These are phyloP conservation scores for Globisporangium carolinianum DNA, from an alignment of 352 stramenopile genomes.

Conservation along the genomic window DNA sequence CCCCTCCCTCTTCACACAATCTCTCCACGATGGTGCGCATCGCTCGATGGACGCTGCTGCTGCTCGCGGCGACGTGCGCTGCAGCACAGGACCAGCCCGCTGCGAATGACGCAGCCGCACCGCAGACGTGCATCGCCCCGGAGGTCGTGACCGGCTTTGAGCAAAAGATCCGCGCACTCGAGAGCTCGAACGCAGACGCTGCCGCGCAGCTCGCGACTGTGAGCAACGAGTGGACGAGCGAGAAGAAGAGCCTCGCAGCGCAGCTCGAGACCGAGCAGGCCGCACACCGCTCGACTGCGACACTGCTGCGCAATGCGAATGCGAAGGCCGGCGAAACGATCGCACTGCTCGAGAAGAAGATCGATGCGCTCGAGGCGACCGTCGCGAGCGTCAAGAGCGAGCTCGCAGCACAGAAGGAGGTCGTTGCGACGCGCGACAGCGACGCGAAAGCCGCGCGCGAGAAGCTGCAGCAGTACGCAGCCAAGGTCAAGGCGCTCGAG, in stretches of 20 bases:
- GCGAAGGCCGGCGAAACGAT: conserved; percentile 16
- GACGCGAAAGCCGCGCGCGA: conserved; percentile 19
- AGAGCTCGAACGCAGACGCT: conserved; percentile 31
- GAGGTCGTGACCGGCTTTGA: conserved; percentile 34
- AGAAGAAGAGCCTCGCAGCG: conserved; percentile 28
- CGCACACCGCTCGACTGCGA: conserved; percentile 10
- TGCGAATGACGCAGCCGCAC: conserved; percentile 15
- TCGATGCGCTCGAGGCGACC: conserved; percentile 23
- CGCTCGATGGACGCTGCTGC: conserved; percentile 26
- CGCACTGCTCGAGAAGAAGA: conserved; percentile 21
- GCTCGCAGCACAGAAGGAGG: conserved; percentile 23
- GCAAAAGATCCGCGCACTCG: conserved; percentile 33
- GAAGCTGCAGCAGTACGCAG: conserved; percentile 25
- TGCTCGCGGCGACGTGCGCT: conserved; percentile 25
- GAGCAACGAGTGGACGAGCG: conserved; percentile 19
- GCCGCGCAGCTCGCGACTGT: conserved; percentile 32
- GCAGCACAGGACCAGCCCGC: conserved; percentile 11
- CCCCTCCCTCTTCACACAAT: too few species aligned
- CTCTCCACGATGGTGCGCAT: conserved; percentile 25
- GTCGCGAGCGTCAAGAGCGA: conserved; percentile 24
- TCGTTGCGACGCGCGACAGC: conserved; percentile 18
- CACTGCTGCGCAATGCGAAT: conserved; percentile 16
- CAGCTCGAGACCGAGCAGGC: conserved; percentile 33
- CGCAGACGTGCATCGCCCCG: conserved; percentile 23
- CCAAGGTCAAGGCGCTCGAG: conserved; percentile 35